Evolutionary conservation across 169 alveolate species (phyloP).

Genomic region (Neospora caninum): DNA sequence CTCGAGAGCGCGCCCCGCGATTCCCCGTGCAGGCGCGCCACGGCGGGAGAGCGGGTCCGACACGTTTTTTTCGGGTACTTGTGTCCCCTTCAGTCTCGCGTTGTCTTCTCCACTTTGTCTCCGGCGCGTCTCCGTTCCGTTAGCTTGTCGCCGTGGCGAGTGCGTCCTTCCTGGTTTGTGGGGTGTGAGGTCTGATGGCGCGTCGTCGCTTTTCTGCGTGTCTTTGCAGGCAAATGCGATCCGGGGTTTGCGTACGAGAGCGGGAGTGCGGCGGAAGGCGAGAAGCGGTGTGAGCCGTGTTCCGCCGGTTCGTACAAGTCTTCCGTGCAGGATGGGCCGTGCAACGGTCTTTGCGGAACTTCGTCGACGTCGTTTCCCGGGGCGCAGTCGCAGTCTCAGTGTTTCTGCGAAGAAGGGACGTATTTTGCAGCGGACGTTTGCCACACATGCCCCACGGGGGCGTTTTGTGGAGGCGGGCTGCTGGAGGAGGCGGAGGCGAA

Average conservation of each 20-base stretch:
- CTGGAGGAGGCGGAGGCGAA: conserved; percentile 54
- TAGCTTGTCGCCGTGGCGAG: too few relatives aligned
- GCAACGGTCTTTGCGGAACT: conserved; percentile 82
- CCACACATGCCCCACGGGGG: conserved; percentile 83
- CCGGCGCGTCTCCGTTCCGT: too few relatives aligned
- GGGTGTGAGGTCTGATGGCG: too few relatives aligned
- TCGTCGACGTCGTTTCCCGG: conserved; percentile 82
- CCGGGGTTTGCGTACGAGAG: conserved; percentile 78
- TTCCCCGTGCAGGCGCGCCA: too few relatives aligned
- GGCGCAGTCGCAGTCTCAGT: conserved; percentile 80
- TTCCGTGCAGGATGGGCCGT: conserved; percentile 80
- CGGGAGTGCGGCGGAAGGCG: conserved; percentile 36
- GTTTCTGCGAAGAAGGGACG: conserved; percentile 83
- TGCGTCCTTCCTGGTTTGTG: too few relatives aligned
- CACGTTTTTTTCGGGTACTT: too few relatives aligned
- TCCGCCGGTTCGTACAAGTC: conserved; percentile 83
- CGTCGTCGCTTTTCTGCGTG: neutral
- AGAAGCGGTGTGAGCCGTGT: conserved; percentile 80
- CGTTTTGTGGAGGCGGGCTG: conserved; percentile 84
- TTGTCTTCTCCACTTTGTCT: too few relatives aligned
- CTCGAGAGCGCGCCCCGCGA: too few relatives aligned
- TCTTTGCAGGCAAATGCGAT: conserved; percentile 75
- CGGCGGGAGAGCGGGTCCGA: too few relatives aligned
- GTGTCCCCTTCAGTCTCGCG: too few relatives aligned
- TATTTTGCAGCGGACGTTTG: conserved; percentile 81